Conservation (phyloP, 352 stramenopile genomes). For the Globisporangium lucens region DNA sequence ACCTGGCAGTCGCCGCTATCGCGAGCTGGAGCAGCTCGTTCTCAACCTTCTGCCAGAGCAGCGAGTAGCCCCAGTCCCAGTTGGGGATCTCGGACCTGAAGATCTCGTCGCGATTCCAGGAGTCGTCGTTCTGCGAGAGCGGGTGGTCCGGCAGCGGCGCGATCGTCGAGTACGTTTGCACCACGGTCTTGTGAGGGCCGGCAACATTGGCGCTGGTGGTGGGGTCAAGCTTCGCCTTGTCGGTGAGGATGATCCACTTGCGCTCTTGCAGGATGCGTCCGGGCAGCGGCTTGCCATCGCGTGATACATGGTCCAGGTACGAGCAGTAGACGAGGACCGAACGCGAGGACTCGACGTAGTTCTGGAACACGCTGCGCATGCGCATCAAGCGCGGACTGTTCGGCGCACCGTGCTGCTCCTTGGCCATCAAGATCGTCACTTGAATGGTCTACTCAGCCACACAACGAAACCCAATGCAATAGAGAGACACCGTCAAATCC, state of each 20-base stretch:
- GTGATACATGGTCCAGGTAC: not conserved
- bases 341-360: slow-evolving; percentile 6
- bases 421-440: slow-evolving; percentile 5
- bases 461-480: not conserved
- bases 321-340: slow-evolving; percentile 6
- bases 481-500: not conserved
- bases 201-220: not conserved
- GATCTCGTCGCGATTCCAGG: slow-evolving; percentile 3
- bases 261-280: slow-evolving; percentile 13
- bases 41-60: slow-evolving; percentile 12
- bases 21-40: slow-evolving; percentile 3
- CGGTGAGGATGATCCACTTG: slow-evolving; percentile 11
- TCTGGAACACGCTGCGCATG: slow-evolving; percentile 9
- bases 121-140: not conserved
- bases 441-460: not conserved
- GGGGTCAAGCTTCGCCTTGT: not conserved
- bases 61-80: slow-evolving; percentile 5
- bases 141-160: not conserved
- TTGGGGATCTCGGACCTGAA: not conserved
- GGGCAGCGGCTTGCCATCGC: not conserved
- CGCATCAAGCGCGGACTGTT: not conserved
- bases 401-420: not conserved
- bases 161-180: slow-evolving; percentile 16
- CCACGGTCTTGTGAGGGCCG: slow-evolving; percentile 3
- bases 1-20: not conserved